A percentile compares a stretch with the other conserved stretches of the same genome.
These are phyloP conservation scores for Pyrenophora seminiperda DNA, from an alignment of 2,329 filamentous ascomycete genomes.

Conservation along the genomic window DNA sequence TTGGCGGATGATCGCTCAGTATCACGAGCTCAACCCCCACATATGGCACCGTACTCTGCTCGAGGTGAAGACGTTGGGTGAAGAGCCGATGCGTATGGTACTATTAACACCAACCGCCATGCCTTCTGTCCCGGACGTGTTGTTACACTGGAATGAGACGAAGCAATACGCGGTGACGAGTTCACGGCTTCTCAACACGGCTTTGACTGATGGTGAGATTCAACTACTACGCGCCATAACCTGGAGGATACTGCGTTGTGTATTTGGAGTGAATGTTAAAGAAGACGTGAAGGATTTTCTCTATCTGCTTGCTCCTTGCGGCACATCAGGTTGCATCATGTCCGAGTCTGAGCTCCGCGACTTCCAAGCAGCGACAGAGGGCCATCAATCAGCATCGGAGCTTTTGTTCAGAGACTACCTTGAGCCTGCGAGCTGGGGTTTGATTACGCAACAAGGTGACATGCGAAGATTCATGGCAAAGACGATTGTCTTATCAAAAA, in stretches of 20 bases:
- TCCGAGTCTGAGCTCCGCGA: constrained; percentile 16
- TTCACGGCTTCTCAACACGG: constrained; percentile 15
- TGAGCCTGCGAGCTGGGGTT: constrained; percentile 28
- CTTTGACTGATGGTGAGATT: constrained; percentile 24
- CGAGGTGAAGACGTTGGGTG: constrained; percentile 14
- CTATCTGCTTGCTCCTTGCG: constrained; percentile 36
- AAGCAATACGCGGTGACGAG: constrained; percentile 26
- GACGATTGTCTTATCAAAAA: neutral
- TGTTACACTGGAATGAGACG: constrained; percentile 41
- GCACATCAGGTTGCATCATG: constrained; percentile 9
- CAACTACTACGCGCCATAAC: constrained; percentile 31
- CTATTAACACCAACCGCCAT: constrained; percentile 30
- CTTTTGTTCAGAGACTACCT: constrained; percentile 12
- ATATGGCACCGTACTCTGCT: constrained; percentile 30
- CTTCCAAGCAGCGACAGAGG: constrained; percentile 25
- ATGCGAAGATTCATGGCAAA: constrained; percentile 29
- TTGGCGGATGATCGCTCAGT: constrained; percentile 30
- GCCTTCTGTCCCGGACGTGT: constrained; percentile 25
- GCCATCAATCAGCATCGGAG: constrained; percentile 15
- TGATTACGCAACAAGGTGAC: constrained; percentile 29
- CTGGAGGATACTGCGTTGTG: constrained; percentile 31
- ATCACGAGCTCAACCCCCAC: constrained; percentile 17
- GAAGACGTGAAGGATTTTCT: constrained; percentile 36
- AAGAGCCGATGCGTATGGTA: constrained; percentile 26
- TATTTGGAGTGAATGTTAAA: constrained; percentile 28